These are phyloP conservation scores for Argentina anserina DNA, from an alignment of 306 rosid species.

Conservation along the genomic window DNA sequence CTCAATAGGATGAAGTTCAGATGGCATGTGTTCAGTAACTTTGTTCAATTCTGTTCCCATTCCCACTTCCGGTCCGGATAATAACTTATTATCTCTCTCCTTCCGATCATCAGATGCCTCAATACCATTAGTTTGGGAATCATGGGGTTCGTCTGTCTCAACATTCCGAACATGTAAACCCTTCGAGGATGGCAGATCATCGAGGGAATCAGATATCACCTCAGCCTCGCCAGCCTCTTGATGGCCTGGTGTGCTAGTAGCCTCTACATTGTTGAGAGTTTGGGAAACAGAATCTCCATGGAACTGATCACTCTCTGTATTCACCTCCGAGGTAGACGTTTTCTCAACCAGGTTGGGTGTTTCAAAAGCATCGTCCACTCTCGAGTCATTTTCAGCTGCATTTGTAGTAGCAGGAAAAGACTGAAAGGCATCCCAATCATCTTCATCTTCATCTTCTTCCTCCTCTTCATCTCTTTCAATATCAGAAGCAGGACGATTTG, in stretches of 20 bases:
- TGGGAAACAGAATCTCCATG: slow-evolving; percentile 33
- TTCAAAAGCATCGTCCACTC: slow-evolving; percentile 28
- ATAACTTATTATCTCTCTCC: slow-evolving; percentile 27
- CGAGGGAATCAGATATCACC: slow-evolving; percentile 6
- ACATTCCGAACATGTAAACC: background rate
- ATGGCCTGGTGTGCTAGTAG: slow-evolving; percentile 9
- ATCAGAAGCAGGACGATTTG: slow-evolving; percentile 22
- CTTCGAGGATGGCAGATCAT: slow-evolving; percentile 14
- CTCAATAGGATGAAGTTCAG: slow-evolving; percentile 27
- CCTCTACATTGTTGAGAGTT: slow-evolving; percentile 16
- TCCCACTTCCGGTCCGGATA: slow-evolving; percentile 15
- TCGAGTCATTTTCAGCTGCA: slow-evolving; percentile 44
- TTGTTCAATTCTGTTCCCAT: background rate
- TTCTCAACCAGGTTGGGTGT: slow-evolving; percentile 32
- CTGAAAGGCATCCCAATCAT: slow-evolving; percentile 95
- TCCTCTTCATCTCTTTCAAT: slow-evolving; percentile 19
- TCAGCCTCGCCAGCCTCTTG: slow-evolving; percentile 29
- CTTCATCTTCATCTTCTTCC: slow-evolving; percentile 52
- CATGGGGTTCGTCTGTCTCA: slow-evolving; percentile 17
- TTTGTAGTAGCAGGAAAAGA: slow-evolving; percentile 67
- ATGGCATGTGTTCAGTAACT: slow-evolving; percentile 30
- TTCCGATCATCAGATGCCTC: slow-evolving; percentile 16
- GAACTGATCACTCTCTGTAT: slow-evolving; percentile 21
- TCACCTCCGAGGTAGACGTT: slow-evolving; percentile 28
- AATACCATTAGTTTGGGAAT: slow-evolving; percentile 16